Evolutionary conservation across 2,329 filamentous ascomycete genomes (phyloP).

Genomic region (Penicillium paneum): DNA sequence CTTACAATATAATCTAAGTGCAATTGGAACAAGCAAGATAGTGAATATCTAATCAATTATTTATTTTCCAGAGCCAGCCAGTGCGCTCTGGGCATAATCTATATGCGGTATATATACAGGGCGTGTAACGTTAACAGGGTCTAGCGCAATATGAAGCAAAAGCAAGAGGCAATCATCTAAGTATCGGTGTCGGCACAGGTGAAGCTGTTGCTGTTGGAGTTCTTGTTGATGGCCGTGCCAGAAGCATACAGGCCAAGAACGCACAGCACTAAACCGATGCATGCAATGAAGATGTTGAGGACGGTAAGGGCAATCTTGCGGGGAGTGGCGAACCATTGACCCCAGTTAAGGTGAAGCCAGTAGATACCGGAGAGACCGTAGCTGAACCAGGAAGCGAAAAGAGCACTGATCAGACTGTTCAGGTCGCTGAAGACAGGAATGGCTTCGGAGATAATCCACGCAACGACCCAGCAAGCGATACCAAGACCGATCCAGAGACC

Average conservation of each 20-base stretch:
- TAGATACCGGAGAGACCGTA: slow-evolving; percentile 46
- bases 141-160: not conserved
- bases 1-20: not conserved
- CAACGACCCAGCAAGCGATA: slow-evolving; percentile 56
- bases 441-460: slow-evolving; percentile 65
- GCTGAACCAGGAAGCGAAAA: slow-evolving; percentile 27
- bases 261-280: slow-evolving; percentile 26
- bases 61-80: slow-evolving; percentile 7
- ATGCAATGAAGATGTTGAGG: slow-evolving; percentile 44
- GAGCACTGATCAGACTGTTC: slow-evolving; percentile 54
- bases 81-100: slow-evolving; percentile 6
- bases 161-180: slow-evolving; percentile 1
- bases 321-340: slow-evolving; percentile 39
- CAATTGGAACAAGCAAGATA: not conserved
- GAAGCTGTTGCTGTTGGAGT: slow-evolving; percentile 34
- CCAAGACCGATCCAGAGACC: slow-evolving; percentile 60
- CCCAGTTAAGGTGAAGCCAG: slow-evolving; percentile 51
- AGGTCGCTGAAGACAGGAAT: slow-evolving; percentile 68
- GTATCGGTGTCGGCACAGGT: slow-evolving; percentile 36
- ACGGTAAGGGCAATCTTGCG: slow-evolving; percentile 46
- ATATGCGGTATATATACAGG: slow-evolving; percentile 10
- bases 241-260: slow-evolving; percentile 29
- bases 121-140: not conserved
- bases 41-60: not conserved
- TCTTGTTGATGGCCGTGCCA: slow-evolving; percentile 21